Percentiles rank a stretch among this genome's conserved stretches.
Evolutionary conservation across 148 eudicot species (phyloP).

Genomic region (Vaccinium corymbosum): DNA sequence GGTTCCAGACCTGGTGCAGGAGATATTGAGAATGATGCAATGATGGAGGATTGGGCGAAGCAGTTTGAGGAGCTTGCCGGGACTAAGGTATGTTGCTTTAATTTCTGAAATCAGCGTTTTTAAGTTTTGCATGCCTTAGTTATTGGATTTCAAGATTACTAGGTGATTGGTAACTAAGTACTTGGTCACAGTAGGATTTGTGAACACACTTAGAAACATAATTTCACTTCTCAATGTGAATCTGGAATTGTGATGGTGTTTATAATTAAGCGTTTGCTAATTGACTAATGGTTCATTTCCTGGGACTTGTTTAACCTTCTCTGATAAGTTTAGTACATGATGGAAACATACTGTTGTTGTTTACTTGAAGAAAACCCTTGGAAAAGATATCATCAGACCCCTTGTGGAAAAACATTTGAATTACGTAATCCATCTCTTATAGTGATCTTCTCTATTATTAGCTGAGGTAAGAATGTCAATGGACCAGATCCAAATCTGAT

Average conservation of each 20-base stretch:
- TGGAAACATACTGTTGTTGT: not conserved
- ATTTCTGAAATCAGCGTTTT: not conserved
- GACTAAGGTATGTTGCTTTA: conserved; percentile 12
- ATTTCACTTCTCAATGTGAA: not conserved
- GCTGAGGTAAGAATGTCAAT: not conserved
- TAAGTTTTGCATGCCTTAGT: not conserved
- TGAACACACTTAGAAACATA: not conserved
- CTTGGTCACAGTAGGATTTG: not conserved
- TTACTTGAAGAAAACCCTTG: not conserved
- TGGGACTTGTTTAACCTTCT: not conserved
- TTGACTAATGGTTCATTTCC: not conserved
- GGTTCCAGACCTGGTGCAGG: conserved; percentile 9
- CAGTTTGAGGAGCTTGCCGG: conserved; percentile 20
- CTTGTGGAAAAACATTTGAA: not conserved
- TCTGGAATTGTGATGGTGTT: conserved; percentile 7
- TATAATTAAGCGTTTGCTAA: not conserved
- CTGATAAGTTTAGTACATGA: not conserved
- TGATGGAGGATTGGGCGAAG: conserved; percentile 18
- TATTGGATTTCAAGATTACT: not conserved
- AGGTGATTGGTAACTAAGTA: not conserved
- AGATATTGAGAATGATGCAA: not conserved
- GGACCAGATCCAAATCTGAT: not conserved
- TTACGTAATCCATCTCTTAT: not conserved
- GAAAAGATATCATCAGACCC: not conserved
- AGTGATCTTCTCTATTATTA: not conserved